These are phyloP conservation scores for Periconia digitata DNA, from an alignment of 2,329 filamentous ascomycete species.

Conservation along the genomic window DNA sequence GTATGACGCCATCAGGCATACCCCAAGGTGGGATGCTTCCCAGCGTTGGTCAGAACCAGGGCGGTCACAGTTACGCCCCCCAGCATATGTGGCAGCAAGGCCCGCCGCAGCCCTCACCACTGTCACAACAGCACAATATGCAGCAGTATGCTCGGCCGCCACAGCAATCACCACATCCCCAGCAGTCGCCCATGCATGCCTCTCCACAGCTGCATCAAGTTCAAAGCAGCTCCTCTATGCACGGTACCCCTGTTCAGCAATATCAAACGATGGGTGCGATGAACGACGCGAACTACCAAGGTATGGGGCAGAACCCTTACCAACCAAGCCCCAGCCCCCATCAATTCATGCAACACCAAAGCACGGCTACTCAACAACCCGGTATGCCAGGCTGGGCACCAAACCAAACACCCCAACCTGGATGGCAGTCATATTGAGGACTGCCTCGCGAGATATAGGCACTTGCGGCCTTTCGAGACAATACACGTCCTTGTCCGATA, in stretches of 20 bases:
- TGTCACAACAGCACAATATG: slow-evolving; percentile 50
- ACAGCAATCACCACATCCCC: slow-evolving; percentile 48
- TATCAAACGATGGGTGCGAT: slow-evolving; percentile 52
- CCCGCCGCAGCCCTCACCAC: slow-evolving; percentile 51
- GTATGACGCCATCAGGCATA: slow-evolving; percentile 38
- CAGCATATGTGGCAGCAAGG: slow-evolving; percentile 54
- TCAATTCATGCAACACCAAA: slow-evolving; percentile 50
- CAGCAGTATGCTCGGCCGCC: slow-evolving; percentile 47
- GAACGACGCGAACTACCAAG: slow-evolving; percentile 45
- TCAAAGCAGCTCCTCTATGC: slow-evolving; percentile 47
- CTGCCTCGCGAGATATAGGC: neutral
- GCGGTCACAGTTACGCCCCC: slow-evolving; percentile 48
- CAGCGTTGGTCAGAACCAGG: slow-evolving; percentile 45
- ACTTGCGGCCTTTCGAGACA: neutral
- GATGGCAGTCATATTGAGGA: slow-evolving; percentile 42
- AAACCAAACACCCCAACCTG: slow-evolving; percentile 46
- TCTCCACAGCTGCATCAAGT: slow-evolving; percentile 52
- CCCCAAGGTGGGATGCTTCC: slow-evolving; percentile 40
- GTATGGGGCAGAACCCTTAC: slow-evolving; percentile 53
- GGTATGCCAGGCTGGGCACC: slow-evolving; percentile 56
- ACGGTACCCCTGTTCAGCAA: slow-evolving; percentile 45
- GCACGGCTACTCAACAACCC: slow-evolving; percentile 48
- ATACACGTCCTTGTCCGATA: no score
- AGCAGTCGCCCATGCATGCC: slow-evolving; percentile 53
- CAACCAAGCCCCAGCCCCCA: slow-evolving; percentile 51